A percentile compares a stretch with the other conserved stretches of the same genome.
Conservation (phyloP, 1,284 basidiomycete species). For the Irpex lacteus region DNA sequence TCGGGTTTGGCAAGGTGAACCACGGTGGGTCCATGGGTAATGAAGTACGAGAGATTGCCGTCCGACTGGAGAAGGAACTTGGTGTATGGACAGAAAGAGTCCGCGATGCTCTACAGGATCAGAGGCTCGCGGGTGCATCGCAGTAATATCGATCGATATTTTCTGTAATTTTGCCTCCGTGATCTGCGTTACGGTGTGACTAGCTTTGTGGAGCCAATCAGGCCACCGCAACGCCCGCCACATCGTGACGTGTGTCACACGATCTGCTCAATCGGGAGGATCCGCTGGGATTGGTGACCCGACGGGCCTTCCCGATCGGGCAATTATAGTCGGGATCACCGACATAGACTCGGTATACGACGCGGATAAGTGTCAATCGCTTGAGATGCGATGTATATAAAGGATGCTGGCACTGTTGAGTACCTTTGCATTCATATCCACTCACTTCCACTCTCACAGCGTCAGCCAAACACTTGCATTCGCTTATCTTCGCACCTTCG, state of each 20-base stretch:
- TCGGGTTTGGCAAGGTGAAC: conserved; percentile 61
- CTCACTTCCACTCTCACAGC: background rate
- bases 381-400: background rate
- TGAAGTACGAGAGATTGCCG: conserved; percentile 52
- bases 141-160: background rate
- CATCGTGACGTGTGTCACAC: background rate
- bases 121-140: conserved; percentile 10
- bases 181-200: background rate
- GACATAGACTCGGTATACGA: background rate
- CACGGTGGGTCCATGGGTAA: conserved; percentile 63
- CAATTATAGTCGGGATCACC: background rate
- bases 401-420: background rate
- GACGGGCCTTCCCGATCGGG: background rate
- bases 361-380: background rate
- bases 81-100: conserved; percentile 61
- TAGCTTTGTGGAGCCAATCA: background rate
- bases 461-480: background rate
- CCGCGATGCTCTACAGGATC: conserved; percentile 43
- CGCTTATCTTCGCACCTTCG: conserved; percentile 4
- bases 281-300: background rate
- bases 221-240: background rate
- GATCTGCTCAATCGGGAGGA: background rate
- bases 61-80: conserved; percentile 65
- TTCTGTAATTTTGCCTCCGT: background rate
- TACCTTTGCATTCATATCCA: background rate